These are phyloP conservation scores for Hemisphaericaspora xylofermentans DNA, from an alignment of 1,139 yeast species.

Conservation along the genomic window DNA sequence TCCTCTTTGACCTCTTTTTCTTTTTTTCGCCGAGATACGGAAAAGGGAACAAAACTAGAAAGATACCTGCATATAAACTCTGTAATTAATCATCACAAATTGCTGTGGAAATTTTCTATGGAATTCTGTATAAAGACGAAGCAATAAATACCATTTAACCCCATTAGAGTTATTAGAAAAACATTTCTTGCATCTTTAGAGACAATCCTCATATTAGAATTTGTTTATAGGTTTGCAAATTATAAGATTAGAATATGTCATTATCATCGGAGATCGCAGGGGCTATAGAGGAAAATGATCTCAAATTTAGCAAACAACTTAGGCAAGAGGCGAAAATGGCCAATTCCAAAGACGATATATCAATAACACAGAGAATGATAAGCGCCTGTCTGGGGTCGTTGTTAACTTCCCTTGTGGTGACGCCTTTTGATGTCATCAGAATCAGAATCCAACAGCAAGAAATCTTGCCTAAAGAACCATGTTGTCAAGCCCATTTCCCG, in stretches of 20 bases:
- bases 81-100: no score
- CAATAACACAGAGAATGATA: conserved; percentile 68
- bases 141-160: no score
- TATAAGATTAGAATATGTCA: conserved; percentile 21
- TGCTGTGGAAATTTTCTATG: no score
- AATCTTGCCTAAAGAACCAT: conserved; percentile 42
- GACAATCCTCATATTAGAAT: no score
- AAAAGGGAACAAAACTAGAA: neutral
- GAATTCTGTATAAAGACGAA: no score
- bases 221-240: neutral
- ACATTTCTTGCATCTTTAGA: no score
- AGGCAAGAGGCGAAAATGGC: neutral
- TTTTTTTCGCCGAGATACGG: conserved; percentile 1
- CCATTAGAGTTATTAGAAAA: no score
- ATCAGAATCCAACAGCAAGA: conserved; percentile 90
- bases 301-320: conserved; percentile 4
- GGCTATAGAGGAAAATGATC: conserved; percentile 31
- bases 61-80: neutral
- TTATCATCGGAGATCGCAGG: conserved; percentile 41
- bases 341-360: conserved; percentile 26
- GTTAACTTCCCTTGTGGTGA: conserved; percentile 80
- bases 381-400: conserved; percentile 92
- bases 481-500: conserved; percentile 26
- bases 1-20: neutral
- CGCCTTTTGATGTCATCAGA: conserved; percentile 93